phyloP scores from a whole-genome alignment of 2,329 filamentous ascomycete species.

The Colletotrichum melonis region DNA sequence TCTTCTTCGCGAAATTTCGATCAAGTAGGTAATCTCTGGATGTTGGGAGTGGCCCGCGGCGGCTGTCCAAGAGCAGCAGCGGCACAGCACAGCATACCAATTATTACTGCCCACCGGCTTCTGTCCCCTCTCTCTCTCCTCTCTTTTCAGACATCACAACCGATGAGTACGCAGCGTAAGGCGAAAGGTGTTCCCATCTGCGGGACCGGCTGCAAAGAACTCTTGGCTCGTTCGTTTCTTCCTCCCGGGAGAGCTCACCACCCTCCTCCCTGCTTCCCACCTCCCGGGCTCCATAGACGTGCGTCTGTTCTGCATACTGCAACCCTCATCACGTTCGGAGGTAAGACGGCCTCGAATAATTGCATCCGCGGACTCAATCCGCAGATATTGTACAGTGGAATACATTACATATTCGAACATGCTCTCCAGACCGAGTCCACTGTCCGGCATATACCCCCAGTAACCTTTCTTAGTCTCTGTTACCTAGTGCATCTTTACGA shows the following conservation, averaged over 20 bases:
- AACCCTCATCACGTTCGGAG: slow-evolving; percentile 15
- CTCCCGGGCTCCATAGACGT: slow-evolving; percentile 1
- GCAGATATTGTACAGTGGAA: neutral
- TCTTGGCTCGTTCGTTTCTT: slow-evolving; percentile 10
- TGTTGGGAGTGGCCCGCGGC: neutral
- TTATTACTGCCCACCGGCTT: neutral
- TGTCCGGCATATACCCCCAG: neutral
- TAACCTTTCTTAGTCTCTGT: neutral
- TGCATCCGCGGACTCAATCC: neutral
- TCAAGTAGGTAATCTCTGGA: neutral
- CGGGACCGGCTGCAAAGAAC: slow-evolving; percentile 5
- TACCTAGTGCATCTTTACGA: neutral
- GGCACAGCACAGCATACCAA: slow-evolving; percentile 1
- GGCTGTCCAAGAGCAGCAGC: neutral
- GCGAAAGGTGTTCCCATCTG: neutral
- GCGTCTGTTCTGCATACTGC: slow-evolving; percentile 21
- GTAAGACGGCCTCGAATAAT: slow-evolving; percentile 8
- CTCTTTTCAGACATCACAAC: slow-evolving; percentile 1
- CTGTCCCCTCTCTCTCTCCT: neutral
- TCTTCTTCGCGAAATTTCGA: neutral
- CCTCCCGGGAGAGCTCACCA: neutral
- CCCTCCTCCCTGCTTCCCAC: neutral
- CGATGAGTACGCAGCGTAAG: neutral
- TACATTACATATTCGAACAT: neutral
- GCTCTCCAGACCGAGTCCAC: neutral